Evolutionary conservation across 75 land plant species (phyloP).

Genomic region (Cunninghamia lanceolata): DNA sequence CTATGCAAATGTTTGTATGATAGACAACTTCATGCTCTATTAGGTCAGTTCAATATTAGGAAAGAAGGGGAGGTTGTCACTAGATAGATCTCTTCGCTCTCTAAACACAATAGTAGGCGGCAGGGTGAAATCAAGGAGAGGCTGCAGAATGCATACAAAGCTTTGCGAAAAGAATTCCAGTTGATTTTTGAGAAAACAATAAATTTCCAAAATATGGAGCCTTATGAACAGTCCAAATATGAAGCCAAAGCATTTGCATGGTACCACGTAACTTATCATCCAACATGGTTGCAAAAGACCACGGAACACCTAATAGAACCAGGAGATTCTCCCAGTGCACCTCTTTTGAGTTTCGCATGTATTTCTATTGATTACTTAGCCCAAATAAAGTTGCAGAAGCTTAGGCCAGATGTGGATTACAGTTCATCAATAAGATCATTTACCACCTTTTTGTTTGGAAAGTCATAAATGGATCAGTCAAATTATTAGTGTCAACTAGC

Average conservation of each 20-base stretch:
- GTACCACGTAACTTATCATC: background rate
- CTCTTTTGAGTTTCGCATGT: no score
- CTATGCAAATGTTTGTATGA: background rate
- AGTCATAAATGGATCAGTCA: no score
- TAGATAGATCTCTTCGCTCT: constrained; percentile 22
- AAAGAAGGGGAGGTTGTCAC: constrained; percentile 78
- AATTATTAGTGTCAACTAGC: no score
- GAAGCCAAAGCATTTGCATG: constrained; percentile 11
- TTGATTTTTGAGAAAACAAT: constrained; percentile 39
- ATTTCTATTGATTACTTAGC: no score
- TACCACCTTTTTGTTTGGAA: no score
- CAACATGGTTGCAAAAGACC: constrained; percentile 47
- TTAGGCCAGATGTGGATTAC: no score
- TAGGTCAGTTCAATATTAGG: constrained; percentile 50
- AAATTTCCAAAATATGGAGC: constrained; percentile 20
- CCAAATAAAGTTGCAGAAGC: no score
- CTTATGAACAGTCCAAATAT: constrained; percentile 27
- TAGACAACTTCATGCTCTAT: no score
- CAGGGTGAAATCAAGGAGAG: no score
- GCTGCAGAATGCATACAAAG: constrained; percentile 27
- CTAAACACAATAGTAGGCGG: no score
- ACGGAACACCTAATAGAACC: constrained; percentile 21
- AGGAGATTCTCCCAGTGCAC: no score
- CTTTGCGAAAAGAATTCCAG: constrained; percentile 57
- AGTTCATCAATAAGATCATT: no score